Evolutionary conservation across 495 filamentous ascomycete species (phyloP).

Genomic region (Talaromyces borbonicus): DNA sequence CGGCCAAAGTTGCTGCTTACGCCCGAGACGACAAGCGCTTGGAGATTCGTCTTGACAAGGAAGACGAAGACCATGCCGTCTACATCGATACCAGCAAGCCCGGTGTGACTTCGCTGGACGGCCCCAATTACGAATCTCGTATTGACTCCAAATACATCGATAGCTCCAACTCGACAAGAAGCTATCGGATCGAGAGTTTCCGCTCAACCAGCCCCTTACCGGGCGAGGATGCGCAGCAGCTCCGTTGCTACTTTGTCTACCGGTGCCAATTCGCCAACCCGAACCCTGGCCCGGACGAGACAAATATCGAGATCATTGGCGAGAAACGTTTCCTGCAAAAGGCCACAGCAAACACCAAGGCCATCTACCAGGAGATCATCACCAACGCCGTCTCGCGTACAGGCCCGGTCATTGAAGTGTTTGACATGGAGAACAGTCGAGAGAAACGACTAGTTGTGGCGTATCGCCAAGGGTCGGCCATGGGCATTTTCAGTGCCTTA

Average conservation of each 20-base stretch:
- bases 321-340: conserved; percentile 93
- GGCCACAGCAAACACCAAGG: conserved; percentile 89
- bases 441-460: conserved; percentile 93
- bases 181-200: conserved; percentile 94
- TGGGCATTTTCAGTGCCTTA: conserved; percentile 89
- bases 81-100: conserved; percentile 97
- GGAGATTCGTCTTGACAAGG: conserved; percentile 92
- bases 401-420: conserved; percentile 95
- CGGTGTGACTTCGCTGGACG: conserved; percentile 60
- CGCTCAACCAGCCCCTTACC: conserved; percentile 67
- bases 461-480: conserved; percentile 83
- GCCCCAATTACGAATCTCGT: conserved; percentile 84
- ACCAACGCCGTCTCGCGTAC: conserved; percentile 69
- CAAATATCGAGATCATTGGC: conserved; percentile 79
- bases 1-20: conserved; percentile 91
- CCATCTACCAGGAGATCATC: conserved; percentile 89
- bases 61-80: conserved; percentile 88
- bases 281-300: conserved; percentile 61
- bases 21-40: conserved; percentile 87
- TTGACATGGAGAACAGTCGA: conserved; percentile 79
- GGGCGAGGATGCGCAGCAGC: conserved; percentile 62
- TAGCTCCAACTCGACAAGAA: conserved; percentile 48
- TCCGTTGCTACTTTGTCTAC: conserved; percentile 98
- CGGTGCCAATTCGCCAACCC: conserved; percentile 84
- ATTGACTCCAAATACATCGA: conserved; percentile 95